phyloP scores from a whole-genome alignment of 371 early-diverging fungal genomes.

The Mortierella sp. region DNA sequence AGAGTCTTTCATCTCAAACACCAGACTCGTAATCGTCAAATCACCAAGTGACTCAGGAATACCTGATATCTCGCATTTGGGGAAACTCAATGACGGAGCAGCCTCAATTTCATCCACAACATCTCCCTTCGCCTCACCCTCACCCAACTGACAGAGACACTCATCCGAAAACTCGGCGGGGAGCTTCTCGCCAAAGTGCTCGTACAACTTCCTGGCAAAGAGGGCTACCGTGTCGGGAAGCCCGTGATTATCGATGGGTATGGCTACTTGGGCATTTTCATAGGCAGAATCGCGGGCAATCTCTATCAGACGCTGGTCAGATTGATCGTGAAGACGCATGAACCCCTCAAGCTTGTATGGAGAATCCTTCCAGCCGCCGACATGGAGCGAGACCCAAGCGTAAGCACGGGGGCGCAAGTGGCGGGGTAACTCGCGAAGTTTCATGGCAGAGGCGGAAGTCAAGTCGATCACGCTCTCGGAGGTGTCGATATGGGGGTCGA shows the following conservation, averaged over 20 bases:
- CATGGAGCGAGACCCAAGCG: conserved; percentile 54
- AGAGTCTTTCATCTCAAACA: conserved; percentile 10
- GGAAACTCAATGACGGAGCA: background rate
- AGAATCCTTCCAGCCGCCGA: conserved; percentile 49
- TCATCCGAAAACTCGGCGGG: conserved; percentile 40
- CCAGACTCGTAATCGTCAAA: conserved; percentile 9
- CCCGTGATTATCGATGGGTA: conserved; percentile 36
- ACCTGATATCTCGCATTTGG: conserved; percentile 10
- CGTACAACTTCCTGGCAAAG: conserved; percentile 50
- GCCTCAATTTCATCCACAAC: background rate
- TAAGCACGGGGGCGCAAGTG: conserved; percentile 48
- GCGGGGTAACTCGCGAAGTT: too few relatives aligned
- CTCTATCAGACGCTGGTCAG: conserved; percentile 49
- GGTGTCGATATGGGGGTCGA: conserved; percentile 33
- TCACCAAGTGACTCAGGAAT: conserved; percentile 12
- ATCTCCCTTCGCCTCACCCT: background rate
- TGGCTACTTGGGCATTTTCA: conserved; percentile 42
- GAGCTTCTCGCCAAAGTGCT: conserved; percentile 49
- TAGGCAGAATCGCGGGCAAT: conserved; percentile 37
- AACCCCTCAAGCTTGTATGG: conserved; percentile 45
- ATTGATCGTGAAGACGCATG: conserved; percentile 50
- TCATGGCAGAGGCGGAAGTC: too few relatives aligned
- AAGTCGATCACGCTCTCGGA: conserved; percentile 25
- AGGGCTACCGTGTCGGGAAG: conserved; percentile 51
- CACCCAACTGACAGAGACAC: conserved; percentile 33